Conservation (phyloP, 2,329 filamentous ascomycete genomes). For the Claviceps quebecensis region DNA sequence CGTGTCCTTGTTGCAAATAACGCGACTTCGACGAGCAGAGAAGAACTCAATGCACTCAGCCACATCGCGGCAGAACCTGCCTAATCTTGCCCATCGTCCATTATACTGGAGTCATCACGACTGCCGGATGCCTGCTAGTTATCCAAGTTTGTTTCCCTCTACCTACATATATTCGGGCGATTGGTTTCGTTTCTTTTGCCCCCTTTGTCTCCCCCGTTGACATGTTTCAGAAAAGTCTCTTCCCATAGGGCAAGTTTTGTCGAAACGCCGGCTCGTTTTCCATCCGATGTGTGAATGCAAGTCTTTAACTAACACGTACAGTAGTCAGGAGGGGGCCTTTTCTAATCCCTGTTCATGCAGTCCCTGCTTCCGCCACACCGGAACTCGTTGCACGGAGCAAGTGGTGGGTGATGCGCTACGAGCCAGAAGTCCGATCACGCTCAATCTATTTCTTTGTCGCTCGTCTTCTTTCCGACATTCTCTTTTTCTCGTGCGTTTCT, state of each 20-base stretch:
- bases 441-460: no score
- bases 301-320: no score
- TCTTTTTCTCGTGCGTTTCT: background rate
- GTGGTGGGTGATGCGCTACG: background rate
- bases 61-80: background rate
- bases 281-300: background rate
- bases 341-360: background rate
- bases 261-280: background rate
- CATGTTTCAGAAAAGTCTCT: no score
- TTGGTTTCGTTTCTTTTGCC: background rate
- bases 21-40: background rate
- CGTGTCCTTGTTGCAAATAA: background rate
- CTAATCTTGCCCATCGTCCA: background rate
- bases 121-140: background rate
- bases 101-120: background rate
- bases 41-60: background rate
- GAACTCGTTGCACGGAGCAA: background rate
- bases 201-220: no score
- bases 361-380: conserved; percentile 2
- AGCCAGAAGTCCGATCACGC: background rate
- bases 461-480: no score
- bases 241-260: background rate
- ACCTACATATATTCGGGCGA: background rate
- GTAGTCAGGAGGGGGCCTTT: background rate
- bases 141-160: background rate